A percentile compares a stretch with the other conserved stretches of the same genome.
Evolutionary conservation across 2,329 filamentous ascomycete genomes (phyloP).

Genomic region (Sclerotinia spermophila): DNA sequence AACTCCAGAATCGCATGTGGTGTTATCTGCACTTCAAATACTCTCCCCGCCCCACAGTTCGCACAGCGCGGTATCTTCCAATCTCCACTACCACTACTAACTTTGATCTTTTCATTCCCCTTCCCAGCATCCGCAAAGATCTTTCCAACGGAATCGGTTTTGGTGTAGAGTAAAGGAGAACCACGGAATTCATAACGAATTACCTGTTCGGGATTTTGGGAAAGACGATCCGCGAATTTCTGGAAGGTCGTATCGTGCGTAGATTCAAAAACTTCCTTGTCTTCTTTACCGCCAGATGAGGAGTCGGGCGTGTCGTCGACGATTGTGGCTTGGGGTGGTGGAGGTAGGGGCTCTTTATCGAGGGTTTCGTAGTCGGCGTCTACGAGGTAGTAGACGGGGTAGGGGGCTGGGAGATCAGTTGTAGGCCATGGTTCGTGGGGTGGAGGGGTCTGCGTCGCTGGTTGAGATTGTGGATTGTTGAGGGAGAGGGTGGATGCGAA

Average conservation of each 20-base stretch:
- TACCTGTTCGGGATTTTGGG: slow-evolving; percentile 78
- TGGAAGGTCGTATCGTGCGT: slow-evolving; percentile 73
- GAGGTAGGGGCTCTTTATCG: slow-evolving; percentile 51
- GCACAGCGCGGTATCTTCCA: slow-evolving; percentile 67
- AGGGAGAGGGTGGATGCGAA: slow-evolving; percentile 75
- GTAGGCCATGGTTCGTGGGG: slow-evolving; percentile 73
- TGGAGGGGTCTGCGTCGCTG: slow-evolving; percentile 31
- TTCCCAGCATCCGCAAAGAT: slow-evolving; percentile 43
- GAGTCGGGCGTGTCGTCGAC: slow-evolving; percentile 46
- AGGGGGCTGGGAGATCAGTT: slow-evolving; percentile 63
- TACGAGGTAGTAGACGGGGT: slow-evolving; percentile 71
- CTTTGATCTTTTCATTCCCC: slow-evolving; percentile 29
- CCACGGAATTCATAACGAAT: slow-evolving; percentile 78
- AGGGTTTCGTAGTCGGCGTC: slow-evolving; percentile 93
- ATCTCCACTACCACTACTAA: slow-evolving; percentile 20
- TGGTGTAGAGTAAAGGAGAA: slow-evolving; percentile 73
- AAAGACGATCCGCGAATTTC: slow-evolving; percentile 72
- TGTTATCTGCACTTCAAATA: slow-evolving; percentile 89
- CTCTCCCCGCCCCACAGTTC: slow-evolving; percentile 69
- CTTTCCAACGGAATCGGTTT: slow-evolving; percentile 69
- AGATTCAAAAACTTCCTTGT: slow-evolving; percentile 70
- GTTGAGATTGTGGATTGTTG: slow-evolving; percentile 48
- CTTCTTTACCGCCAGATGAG: slow-evolving; percentile 50
- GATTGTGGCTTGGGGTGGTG: slow-evolving; percentile 46
- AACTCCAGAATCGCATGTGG: slow-evolving; percentile 87